Percentiles rank a stretch among this genome's conserved stretches.
phyloP scores from a whole-genome alignment of 495 filamentous ascomycete species.

The Mytilinidion resinicola region DNA sequence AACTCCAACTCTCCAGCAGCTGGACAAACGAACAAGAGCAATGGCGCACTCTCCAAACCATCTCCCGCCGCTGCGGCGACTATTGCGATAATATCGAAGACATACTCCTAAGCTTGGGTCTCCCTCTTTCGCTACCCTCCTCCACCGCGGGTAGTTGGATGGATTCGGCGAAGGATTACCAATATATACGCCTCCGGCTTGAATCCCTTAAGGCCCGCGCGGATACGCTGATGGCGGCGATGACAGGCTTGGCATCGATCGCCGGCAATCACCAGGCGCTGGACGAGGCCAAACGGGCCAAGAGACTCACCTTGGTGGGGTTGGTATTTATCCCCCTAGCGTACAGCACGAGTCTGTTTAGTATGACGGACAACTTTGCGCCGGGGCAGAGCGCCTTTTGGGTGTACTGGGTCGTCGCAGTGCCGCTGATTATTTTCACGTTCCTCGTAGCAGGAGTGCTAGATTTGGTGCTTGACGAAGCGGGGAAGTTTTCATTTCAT shows the following conservation, averaged over 20 bases:
- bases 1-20: conserved; percentile 15
- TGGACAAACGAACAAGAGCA: conserved; percentile 25
- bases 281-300: conserved; percentile 23
- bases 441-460: conserved; percentile 11
- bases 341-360: conserved; percentile 18
- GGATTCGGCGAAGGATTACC: conserved; percentile 17
- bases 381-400: conserved; percentile 18
- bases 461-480: conserved; percentile 17
- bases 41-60: conserved; percentile 24
- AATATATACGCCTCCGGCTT: conserved; percentile 25
- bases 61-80: conserved; percentile 22
- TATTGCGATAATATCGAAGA: conserved; percentile 28
- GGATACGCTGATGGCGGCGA: conserved; percentile 22
- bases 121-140: conserved; percentile 2
- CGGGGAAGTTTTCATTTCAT: conserved; percentile 9
- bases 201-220: conserved; percentile 22
- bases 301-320: conserved; percentile 20
- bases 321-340: conserved; percentile 22
- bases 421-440: conserved; percentile 7
- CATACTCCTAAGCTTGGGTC: conserved; percentile 19
- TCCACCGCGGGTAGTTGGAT: conserved; percentile 4
- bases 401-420: conserved; percentile 23
- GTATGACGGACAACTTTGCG: conserved; percentile 19
- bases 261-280: conserved; percentile 24
- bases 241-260: conserved; percentile 24